These are phyloP conservation scores for Mucor sp. DNA, from an alignment of 371 early-diverging fungal genomes.

Conservation along the genomic window DNA sequence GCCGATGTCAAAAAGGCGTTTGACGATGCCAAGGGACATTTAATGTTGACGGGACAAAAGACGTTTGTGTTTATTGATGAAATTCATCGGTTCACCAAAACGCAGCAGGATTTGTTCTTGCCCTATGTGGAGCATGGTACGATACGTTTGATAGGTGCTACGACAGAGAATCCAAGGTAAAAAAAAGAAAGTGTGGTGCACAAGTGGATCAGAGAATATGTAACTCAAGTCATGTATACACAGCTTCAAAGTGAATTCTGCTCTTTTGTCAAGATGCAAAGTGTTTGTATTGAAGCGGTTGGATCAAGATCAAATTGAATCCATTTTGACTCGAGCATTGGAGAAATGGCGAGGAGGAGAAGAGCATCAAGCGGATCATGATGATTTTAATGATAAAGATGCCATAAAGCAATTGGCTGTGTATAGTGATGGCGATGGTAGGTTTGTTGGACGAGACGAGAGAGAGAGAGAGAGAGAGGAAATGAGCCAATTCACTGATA, in stretches of 20 bases:
- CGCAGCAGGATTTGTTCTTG: constrained; percentile 87
- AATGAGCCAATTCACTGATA: neutral
- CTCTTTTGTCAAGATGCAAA: constrained; percentile 80
- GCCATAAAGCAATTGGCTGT: constrained; percentile 52
- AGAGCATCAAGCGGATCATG: constrained; percentile 13
- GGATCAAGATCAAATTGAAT: constrained; percentile 52
- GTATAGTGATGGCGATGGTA: constrained; percentile 74
- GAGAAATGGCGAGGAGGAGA: constrained; percentile 45
- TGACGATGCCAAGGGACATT: constrained; percentile 70
- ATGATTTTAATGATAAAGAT: constrained; percentile 30
- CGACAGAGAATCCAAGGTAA: constrained; percentile 88
- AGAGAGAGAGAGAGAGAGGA: no score
- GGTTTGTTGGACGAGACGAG: no score
- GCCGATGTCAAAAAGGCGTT: constrained; percentile 70
- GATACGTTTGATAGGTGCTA: constrained; percentile 80
- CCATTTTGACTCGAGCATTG: constrained; percentile 63
- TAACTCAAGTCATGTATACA: no score
- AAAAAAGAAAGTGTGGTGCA: no score
- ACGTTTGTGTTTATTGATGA: constrained; percentile 87
- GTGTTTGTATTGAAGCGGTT: constrained; percentile 77
- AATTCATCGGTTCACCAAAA: constrained; percentile 88
- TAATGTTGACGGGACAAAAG: constrained; percentile 58
- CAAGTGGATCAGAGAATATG: no score
- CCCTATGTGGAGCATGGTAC: constrained; percentile 82
- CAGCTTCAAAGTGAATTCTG: constrained; percentile 77